A percentile compares a stretch with the other conserved stretches of the same genome.
These are phyloP conservation scores for Neurospora discreta DNA, from an alignment of 495 filamentous ascomycete species.

Conservation along the genomic window DNA sequence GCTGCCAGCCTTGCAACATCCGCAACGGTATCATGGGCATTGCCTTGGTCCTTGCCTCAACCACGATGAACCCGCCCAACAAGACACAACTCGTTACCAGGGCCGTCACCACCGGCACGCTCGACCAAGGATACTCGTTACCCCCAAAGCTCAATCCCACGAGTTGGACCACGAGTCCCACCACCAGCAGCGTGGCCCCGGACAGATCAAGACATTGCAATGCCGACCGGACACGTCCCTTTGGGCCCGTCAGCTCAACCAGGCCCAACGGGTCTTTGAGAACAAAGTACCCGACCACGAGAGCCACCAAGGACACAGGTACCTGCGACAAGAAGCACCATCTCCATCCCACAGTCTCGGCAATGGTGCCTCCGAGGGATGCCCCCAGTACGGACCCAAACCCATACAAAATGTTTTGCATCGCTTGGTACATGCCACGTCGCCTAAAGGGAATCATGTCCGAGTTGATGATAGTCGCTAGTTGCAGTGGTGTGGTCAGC, in stretches of 20 bases:
- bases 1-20: conserved; percentile 43
- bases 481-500: conserved; percentile 5
- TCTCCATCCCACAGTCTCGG: conserved; percentile 39
- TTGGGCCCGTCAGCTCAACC: conserved; percentile 5
- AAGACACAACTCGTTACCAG: conserved; percentile 40
- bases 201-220: conserved; percentile 47
- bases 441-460: conserved; percentile 53
- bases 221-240: conserved; percentile 23
- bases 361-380: conserved; percentile 38
- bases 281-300: conserved; percentile 44
- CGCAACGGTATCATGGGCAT: conserved; percentile 51
- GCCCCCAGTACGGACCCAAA: conserved; percentile 41
- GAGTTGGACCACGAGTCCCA: conserved; percentile 45
- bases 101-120: conserved; percentile 37
- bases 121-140: conserved; percentile 49
- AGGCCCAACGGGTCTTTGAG: conserved; percentile 30
- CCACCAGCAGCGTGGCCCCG: conserved; percentile 42
- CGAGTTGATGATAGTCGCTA: conserved; percentile 55
- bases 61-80: conserved; percentile 37
- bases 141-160: conserved; percentile 49
- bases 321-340: conserved; percentile 40
- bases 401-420: conserved; percentile 50
- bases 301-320: conserved; percentile 43
- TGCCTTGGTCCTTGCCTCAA: conserved; percentile 48
- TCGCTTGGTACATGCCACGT: conserved; percentile 53